Evolutionary conservation across 441 rosid genomes (phyloP).

Genomic region (Omphalea diandra): DNA sequence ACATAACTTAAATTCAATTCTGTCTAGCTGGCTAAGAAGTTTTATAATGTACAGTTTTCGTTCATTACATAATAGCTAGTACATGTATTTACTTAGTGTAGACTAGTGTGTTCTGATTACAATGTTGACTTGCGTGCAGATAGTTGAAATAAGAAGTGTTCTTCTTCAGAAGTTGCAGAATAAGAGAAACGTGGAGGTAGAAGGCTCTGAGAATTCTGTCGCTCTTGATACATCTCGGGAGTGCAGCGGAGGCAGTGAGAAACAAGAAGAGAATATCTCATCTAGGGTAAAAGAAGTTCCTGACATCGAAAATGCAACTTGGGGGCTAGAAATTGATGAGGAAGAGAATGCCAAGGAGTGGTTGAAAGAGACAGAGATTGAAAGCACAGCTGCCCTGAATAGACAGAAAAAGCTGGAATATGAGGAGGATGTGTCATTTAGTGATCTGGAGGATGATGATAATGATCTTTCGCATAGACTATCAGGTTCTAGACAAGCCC

Average conservation of each 20-base stretch:
- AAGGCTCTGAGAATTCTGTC: slow-evolving; percentile 25
- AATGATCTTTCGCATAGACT: slow-evolving; percentile 33
- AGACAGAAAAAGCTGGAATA: slow-evolving; percentile 28
- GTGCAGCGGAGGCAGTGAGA: slow-evolving; percentile 20
- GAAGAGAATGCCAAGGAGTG: slow-evolving; percentile 36
- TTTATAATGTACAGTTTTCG: not conserved
- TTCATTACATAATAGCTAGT: not conserved
- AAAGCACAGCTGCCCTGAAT: slow-evolving; percentile 23
- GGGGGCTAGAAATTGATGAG: slow-evolving; percentile 32
- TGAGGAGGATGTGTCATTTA: slow-evolving; percentile 56
- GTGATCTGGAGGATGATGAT: slow-evolving; percentile 59
- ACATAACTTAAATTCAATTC: not conserved
- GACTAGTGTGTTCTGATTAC: not conserved
- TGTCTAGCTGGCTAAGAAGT: not conserved
- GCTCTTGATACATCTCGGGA: slow-evolving; percentile 23
- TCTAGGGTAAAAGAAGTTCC: slow-evolving; percentile 27
- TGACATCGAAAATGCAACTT: slow-evolving; percentile 30
- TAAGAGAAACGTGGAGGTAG: slow-evolving; percentile 28
- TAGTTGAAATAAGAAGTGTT: slow-evolving; percentile 49
- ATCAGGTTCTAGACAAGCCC: slow-evolving; percentile 24
- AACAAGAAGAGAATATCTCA: slow-evolving; percentile 21
- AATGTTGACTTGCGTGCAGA: slow-evolving; percentile 36
- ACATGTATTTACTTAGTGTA: not conserved
- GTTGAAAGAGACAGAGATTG: slow-evolving; percentile 39
- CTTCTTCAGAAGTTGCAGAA: slow-evolving; percentile 47